Conservation (phyloP, 75 land plant species). For the Pseudotsuga menziesii region DNA sequence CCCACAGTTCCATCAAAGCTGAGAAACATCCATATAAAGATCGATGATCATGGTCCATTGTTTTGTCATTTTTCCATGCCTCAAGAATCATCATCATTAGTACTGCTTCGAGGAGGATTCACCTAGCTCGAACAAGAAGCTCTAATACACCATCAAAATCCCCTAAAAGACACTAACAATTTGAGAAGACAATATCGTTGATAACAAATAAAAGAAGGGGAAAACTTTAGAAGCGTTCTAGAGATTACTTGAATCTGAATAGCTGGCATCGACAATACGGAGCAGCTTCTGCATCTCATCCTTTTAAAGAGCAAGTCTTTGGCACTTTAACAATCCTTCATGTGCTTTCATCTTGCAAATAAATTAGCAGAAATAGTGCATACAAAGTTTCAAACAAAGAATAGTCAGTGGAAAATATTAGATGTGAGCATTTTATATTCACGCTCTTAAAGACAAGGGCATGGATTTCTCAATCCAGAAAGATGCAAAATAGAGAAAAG, state of each 20-base stretch:
- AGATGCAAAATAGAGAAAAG: neutral
- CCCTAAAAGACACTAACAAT: conserved; percentile 36
- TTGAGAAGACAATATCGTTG: neutral
- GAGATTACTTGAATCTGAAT: conserved; percentile 89
- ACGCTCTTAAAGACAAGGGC: neutral
- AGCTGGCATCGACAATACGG: conserved; percentile 94
- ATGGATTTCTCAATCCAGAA: neutral
- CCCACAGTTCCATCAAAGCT: conserved; percentile 98
- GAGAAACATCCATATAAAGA: conserved; percentile 97
- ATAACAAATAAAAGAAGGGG: neutral
- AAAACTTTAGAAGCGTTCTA: neutral
- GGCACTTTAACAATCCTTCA: conserved; percentile 88
- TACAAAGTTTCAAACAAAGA: neutral
- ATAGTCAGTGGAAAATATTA: neutral
- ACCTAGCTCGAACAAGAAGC: conserved; percentile 86
- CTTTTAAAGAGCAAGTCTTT: conserved; percentile 70
- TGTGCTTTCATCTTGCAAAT: conserved; percentile 90
- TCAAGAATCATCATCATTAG: conserved; percentile 99
- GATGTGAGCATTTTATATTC: neutral
- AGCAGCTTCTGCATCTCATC: conserved; percentile 88
- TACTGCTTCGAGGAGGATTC: conserved; percentile 96
- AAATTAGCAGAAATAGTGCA: neutral
- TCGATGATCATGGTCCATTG: conserved; percentile 89
- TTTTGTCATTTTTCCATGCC: conserved; percentile 98
- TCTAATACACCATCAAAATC: conserved; percentile 98